These are phyloP conservation scores for Starmerella bombicola DNA, from an alignment of 805 yeast species.

Conservation along the genomic window DNA sequence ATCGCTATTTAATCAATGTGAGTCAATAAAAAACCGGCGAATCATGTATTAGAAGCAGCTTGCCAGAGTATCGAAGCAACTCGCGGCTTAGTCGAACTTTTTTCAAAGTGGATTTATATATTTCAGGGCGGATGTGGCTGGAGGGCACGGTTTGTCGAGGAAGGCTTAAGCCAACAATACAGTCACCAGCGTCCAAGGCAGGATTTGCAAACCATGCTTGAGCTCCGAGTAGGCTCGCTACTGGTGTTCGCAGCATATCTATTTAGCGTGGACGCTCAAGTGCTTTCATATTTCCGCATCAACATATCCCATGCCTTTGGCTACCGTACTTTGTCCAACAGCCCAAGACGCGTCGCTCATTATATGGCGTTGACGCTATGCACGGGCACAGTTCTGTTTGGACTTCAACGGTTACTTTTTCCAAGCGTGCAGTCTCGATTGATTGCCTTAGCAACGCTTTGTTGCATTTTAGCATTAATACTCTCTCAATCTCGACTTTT, in stretches of 20 bases:
- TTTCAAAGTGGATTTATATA: no score
- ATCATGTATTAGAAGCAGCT: no score
- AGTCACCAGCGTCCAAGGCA: no score
- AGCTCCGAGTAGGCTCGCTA: conserved; percentile 17
- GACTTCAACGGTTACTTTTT: conserved; percentile 1
- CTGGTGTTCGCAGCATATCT: conserved; percentile 14
- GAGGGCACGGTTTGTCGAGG: no score
- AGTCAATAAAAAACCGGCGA: no score
- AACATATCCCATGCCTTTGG: conserved; percentile 12
- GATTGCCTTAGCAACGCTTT: conserved; percentile 33
- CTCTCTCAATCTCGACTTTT: conserved; percentile 35
- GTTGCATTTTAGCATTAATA: conserved; percentile 30
- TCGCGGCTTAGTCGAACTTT: no score
- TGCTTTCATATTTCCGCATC: conserved; percentile 8
- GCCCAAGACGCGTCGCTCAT: conserved; percentile 8
- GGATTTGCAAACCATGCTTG: no score
- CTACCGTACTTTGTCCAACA: conserved; percentile 2
- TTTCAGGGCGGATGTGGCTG: no score
- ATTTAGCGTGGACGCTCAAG: conserved; percentile 5
- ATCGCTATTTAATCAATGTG: no score
- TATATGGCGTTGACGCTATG: conserved; percentile 1
- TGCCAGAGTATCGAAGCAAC: no score
- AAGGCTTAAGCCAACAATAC: no score
- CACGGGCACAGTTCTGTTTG: conserved; percentile 6
- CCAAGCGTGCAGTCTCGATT: conserved; percentile 14